Evolutionary conservation across 306 rosid species (phyloP).

Genomic region (Cotoneaster glaucophyllus): DNA sequence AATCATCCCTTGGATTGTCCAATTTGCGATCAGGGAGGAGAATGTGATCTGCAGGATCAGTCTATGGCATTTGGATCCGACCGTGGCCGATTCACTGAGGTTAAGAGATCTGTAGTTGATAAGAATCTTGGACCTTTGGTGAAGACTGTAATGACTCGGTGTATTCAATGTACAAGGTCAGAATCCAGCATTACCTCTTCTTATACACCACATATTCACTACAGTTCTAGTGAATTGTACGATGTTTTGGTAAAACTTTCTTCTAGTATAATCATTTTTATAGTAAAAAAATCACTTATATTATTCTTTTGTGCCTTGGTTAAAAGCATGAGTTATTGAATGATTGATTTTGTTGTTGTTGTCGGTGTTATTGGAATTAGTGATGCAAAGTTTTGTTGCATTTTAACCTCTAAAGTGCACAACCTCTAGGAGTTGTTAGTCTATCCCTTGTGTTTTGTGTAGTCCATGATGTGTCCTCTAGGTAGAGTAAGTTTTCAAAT

Average conservation of each 20-base stretch:
- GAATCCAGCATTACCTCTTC: not conserved
- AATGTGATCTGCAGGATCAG: conserved; percentile 99
- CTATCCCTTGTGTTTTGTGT: not conserved
- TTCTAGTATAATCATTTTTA: not conserved
- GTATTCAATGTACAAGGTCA: conserved; percentile 98
- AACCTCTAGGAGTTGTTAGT: not conserved
- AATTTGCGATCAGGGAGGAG: conserved; percentile 99
- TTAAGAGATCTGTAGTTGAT: conserved; percentile 96
- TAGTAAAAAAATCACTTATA: not conserved
- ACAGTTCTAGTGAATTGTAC: not conserved
- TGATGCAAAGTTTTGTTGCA: not conserved
- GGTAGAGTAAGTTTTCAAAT: not conserved
- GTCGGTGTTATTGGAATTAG: not conserved
- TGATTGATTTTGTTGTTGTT: not conserved
- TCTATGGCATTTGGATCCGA: conserved; percentile 99
- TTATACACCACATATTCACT: not conserved
- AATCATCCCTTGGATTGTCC: conserved; percentile 99
- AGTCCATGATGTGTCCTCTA: not conserved
- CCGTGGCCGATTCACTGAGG: conserved; percentile 93
- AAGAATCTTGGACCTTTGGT: conserved; percentile 98
- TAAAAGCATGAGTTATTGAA: no score
- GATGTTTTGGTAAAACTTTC: not conserved
- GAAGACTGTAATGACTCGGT: conserved; percentile 98
- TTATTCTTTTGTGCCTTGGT: not conserved
- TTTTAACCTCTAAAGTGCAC: not conserved